Conservation (phyloP, 2,329 filamentous ascomycete genomes). For the Pyricularia grisea region DNA sequence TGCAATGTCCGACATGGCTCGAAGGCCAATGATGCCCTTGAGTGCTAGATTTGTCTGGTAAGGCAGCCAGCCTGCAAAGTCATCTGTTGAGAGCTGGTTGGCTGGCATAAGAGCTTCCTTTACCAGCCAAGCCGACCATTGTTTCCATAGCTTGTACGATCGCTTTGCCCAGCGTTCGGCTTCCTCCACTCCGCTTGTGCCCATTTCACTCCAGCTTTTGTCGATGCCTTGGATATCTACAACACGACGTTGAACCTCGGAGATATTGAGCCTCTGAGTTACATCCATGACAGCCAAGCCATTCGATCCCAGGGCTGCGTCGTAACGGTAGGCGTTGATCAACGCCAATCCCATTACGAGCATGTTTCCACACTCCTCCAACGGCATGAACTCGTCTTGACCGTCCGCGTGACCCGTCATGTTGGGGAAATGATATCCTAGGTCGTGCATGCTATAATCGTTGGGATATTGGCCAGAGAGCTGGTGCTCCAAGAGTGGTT, state of each 20-base stretch:
- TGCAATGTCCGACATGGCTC: constrained; percentile 65
- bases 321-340: constrained; percentile 61
- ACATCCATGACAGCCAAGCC: constrained; percentile 29
- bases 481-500: constrained; percentile 72
- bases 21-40: constrained; percentile 71
- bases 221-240: constrained; percentile 16
- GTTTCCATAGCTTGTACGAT: constrained; percentile 62
- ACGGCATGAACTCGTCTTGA: constrained; percentile 62
- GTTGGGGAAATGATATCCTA: constrained; percentile 63
- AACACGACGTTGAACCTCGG: constrained; percentile 6
- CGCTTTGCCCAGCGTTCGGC: constrained; percentile 29
- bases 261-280: constrained; percentile 7
- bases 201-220: constrained; percentile 42
- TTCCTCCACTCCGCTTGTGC: constrained; percentile 31
- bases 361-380: constrained; percentile 67
- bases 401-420: constrained; percentile 61
- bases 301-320: constrained; percentile 28
- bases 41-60: constrained; percentile 68
- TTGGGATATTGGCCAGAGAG: constrained; percentile 75
- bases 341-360: constrained; percentile 57
- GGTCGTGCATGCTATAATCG: constrained; percentile 66
- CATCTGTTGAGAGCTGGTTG: constrained; percentile 68
- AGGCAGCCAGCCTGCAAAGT: constrained; percentile 67
- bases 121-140: constrained; percentile 67
- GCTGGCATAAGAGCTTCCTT: constrained; percentile 61